Evolutionary conservation across 2,329 filamentous ascomycete species (phyloP).

Genomic region (Ceratocystis huliohia): DNA sequence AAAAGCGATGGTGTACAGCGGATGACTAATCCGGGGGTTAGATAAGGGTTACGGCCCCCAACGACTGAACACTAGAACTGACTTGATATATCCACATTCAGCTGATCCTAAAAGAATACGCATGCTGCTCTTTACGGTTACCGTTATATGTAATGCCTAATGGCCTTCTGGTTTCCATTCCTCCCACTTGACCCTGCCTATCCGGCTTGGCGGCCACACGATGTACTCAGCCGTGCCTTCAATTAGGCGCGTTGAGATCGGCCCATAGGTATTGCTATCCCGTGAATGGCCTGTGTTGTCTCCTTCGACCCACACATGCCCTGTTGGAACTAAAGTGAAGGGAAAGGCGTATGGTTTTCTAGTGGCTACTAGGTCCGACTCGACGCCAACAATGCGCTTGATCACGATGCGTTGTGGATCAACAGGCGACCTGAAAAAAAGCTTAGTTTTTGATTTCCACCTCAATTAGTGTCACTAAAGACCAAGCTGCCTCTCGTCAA

Average conservation of each 20-base stretch:
- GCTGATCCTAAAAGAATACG: neutral
- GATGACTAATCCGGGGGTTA: neutral
- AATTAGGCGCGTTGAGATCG: constrained; percentile 62
- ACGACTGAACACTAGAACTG: neutral
- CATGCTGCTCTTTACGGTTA: neutral
- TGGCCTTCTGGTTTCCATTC: neutral
- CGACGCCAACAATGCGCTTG: constrained; percentile 72
- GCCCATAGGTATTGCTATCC: constrained; percentile 87
- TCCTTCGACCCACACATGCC: constrained; percentile 91
- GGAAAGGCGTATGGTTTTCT: constrained; percentile 19
- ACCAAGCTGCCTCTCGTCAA: neutral
- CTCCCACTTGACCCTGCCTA: constrained; percentile 35
- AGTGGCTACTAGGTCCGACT: constrained; percentile 45
- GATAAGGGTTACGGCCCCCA: neutral
- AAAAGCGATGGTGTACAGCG: neutral
- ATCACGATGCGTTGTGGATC: constrained; percentile 58
- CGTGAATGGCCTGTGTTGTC: constrained; percentile 42
- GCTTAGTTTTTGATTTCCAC: neutral
- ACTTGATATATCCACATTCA: neutral
- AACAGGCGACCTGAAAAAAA: constrained; percentile 48
- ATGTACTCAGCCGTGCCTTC: constrained; percentile 62
- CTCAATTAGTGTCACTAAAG: no score
- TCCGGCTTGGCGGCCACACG: constrained; percentile 52
- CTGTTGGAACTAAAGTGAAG: constrained; percentile 54
- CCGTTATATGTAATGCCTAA: no score